Evolutionary conservation across 1,139 yeast species (phyloP).

Genomic region (Lodderomyces oxycetoniae): DNA sequence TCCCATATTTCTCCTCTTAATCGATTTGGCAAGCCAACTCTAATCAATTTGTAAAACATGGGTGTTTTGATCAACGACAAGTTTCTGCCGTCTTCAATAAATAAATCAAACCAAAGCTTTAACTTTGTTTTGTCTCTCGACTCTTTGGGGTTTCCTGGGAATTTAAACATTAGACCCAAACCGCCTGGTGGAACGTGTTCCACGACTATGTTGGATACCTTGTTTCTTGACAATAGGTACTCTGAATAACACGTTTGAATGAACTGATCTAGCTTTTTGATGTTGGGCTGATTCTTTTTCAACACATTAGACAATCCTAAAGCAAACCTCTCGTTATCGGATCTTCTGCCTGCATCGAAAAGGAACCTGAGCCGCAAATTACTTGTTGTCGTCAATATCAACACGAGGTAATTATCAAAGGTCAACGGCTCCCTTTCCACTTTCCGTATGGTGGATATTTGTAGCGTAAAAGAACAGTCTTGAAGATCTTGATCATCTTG

Average conservation of each 20-base stretch:
- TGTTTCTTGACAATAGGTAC: constrained; percentile 64
- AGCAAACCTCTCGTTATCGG: constrained; percentile 79
- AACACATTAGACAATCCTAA: constrained; percentile 58
- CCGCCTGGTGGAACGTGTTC: constrained; percentile 75
- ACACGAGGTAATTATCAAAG: constrained; percentile 43
- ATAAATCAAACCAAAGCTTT: constrained; percentile 91
- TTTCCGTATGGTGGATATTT: constrained; percentile 73
- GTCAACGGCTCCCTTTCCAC: constrained; percentile 54
- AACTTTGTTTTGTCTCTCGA: constrained; percentile 79
- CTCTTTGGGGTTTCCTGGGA: constrained; percentile 83
- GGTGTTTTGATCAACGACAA: constrained; percentile 70
- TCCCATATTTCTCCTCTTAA: constrained; percentile 97
- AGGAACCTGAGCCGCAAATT: constrained; percentile 62
- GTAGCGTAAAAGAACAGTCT: constrained; percentile 65
- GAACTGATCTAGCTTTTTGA: constrained; percentile 61
- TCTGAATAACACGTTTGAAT: constrained; percentile 79
- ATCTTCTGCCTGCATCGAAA: constrained; percentile 77
- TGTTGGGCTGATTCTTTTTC: constrained; percentile 58
- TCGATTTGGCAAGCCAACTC: constrained; percentile 90
- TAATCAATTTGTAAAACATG: constrained; percentile 71
- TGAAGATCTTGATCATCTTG: constrained; percentile 64
- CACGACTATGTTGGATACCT: constrained; percentile 39
- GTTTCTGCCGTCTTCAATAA: constrained; percentile 79
- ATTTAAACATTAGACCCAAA: constrained; percentile 72
- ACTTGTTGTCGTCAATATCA: constrained; percentile 66